These are phyloP conservation scores for Taxillus chinensis DNA, from an alignment of 164 flowering plant species.

Conservation along the genomic window DNA sequence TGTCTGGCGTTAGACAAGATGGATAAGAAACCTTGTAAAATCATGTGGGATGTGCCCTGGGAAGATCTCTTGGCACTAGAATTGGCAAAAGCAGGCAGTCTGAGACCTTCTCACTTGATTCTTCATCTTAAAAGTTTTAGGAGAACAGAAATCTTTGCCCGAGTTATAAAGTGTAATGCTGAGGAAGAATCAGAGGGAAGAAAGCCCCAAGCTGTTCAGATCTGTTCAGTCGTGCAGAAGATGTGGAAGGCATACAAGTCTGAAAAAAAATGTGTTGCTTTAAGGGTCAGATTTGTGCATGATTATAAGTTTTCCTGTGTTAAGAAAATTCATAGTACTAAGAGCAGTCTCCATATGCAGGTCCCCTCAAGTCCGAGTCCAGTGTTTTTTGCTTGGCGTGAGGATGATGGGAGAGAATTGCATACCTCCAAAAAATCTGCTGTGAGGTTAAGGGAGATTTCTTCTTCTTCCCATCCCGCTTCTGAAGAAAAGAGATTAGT, in stretches of 20 bases:
- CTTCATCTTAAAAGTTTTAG: constrained; percentile 78
- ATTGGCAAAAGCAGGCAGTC: constrained; percentile 70
- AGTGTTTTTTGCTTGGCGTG: constrained; percentile 59
- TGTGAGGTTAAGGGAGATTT: constrained; percentile 40
- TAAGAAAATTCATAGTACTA: not conserved
- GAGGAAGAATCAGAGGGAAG: constrained; percentile 44
- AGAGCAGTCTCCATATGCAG: constrained; percentile 25
- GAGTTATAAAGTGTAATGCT: constrained; percentile 63
- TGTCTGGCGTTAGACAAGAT: constrained; percentile 58
- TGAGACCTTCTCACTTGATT: constrained; percentile 77
- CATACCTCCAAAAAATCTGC: constrained; percentile 29
- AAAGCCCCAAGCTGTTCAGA: constrained; percentile 68
- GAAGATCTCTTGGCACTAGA: constrained; percentile 85
- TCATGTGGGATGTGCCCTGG: constrained; percentile 97
- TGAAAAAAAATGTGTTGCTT: constrained; percentile 36
- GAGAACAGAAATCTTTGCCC: constrained; percentile 65
- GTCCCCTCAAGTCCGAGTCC: constrained; percentile 79
- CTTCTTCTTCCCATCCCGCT: constrained; percentile 26
- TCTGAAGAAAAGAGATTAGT: constrained; percentile 45
- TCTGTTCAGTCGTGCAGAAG: constrained; percentile 58
- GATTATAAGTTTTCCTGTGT: not conserved
- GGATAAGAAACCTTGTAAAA: constrained; percentile 86
- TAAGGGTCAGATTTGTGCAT: constrained; percentile 42
- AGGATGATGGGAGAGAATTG: constrained; percentile 36
- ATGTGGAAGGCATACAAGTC: constrained; percentile 74